Base-by-base conservation (phyloP, 2,329 filamentous ascomycete species). In the Pseudogymnoascus sp. region DNA sequence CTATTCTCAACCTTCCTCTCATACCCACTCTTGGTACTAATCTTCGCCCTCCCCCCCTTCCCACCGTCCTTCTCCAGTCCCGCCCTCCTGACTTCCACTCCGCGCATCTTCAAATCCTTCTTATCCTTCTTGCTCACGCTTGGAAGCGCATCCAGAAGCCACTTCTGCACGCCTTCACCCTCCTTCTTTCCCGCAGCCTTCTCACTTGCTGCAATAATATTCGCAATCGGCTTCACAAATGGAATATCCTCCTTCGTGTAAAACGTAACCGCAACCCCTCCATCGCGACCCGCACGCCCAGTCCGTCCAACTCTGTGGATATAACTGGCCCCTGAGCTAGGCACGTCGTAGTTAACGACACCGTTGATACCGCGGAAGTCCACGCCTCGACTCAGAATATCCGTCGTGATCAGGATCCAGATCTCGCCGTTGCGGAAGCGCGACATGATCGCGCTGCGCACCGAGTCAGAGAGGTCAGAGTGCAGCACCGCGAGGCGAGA, bases 291-390 rank as follows among this genome's bases (percentile, higher is more conserved):
- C 0, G 93, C 95, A 21, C 95, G 84, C 0, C 93, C 95, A 0
- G 95, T 98, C 57, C 95, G 85, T 0, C 95, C 95, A 0, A 95
- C 92, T 10, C 95, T 90, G 77, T 99, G 95, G 6, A 99, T 90
- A 73, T 99, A 99, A 1, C 86, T 87, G 0, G 93, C 93, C 4
- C 90, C 89, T 0, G 90, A 93, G n/a, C 88, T 91, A 0, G 95
- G 95, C 7, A 97, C 92, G 75, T 99, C 95, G 77, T 97, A 99
- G 77, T 98, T 99, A 62, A 99, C 90, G 0, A 99, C 93, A 54
- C 93, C 92, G 72, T 97, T 97, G 67, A 99, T 88, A 61, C 95
- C 95, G 7, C 90, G 87, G 78, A 99, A 97, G 76, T 99, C 95
- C 43, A 99, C 88, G 19, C 95, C 95, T 36, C 95, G 90, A 14